Evolutionary conservation across 768 basidiomycete genomes (phyloP), one percentile per base, ranked within the genome.

Genomic region (Lactarius sp.): DNA sequence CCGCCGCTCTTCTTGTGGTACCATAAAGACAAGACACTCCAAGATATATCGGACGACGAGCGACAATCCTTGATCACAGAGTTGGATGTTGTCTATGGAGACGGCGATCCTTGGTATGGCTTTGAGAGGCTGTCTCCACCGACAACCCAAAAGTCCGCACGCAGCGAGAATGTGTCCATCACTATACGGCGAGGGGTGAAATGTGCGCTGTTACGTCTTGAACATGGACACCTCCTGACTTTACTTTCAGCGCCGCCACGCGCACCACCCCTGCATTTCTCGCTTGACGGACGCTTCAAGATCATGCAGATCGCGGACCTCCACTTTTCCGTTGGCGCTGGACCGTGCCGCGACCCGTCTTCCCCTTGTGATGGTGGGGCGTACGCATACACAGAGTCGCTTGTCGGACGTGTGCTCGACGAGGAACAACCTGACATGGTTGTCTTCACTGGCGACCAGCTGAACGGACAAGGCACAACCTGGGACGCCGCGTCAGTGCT

Each of bases 301-400:
- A 85, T 96, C 62, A 77, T 95, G 50, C 90, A 94, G 76, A 81
- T 98, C 37, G 96, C 96, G 6, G 96, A 99, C 73, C 79, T 99
- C 34, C 96, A 99, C 73, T 98, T 84, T 75, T 91, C 90, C 0
- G 92, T 94, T 56, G 83, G 86, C 4, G 80, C 81, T 39, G 94
- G 94, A 2, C 69, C 75, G 8, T 98, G 96, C 71, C 81, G 83
- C 42, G 94, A 97, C 64, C 88, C 88, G 2, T 71, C 75, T 22
- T 72, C 81, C 77, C 86, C 10, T 82, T 66, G 65, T 59, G 61
- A 84, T 59, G 72, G 74, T 16, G 78, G 79, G 44, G 90, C 93
- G 2, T 96, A 98, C 72, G 85, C 86, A 65, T 80, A 90, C 65
- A 94, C 94, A 0, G 80, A 78, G n/a, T 79, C 84, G 2, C 83